Percentiles rank a stretch among this genome's conserved stretches.
Evolutionary conservation across 192 early-diverging fungal genomes (phyloP).

Genomic region (Backusella westeae): DNA sequence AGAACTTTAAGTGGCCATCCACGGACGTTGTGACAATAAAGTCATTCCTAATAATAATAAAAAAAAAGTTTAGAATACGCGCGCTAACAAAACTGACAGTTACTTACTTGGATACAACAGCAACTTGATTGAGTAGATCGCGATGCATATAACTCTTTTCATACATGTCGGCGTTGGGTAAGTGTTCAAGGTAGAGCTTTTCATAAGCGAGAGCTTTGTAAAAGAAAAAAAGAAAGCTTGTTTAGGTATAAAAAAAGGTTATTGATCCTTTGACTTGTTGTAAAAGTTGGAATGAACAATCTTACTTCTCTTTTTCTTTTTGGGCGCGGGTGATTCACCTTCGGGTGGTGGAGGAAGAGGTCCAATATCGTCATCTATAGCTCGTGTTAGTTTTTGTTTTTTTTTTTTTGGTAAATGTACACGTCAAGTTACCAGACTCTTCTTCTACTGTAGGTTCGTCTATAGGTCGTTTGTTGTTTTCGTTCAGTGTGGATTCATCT

Average conservation of each 20-base stretch:
- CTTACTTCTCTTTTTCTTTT: constrained; percentile 39
- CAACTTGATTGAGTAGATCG: constrained; percentile 79
- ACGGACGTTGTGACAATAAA: constrained; percentile 93
- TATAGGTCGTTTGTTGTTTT: constrained; percentile 3
- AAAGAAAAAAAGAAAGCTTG: background rate
- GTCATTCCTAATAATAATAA: constrained; percentile 71
- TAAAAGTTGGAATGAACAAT: background rate
- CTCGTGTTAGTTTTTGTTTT: background rate
- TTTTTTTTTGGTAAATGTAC: background rate
- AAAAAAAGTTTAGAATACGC: background rate
- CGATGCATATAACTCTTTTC: constrained; percentile 96
- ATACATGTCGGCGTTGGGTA: constrained; percentile 93
- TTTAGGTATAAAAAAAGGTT: background rate
- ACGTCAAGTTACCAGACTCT: background rate
- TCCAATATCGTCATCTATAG: constrained; percentile 37
- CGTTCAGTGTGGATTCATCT: background rate
- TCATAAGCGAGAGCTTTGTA: constrained; percentile 62
- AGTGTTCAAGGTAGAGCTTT: constrained; percentile 66
- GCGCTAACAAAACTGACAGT: background rate
- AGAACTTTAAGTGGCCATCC: constrained; percentile 98
- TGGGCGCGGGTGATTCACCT: constrained; percentile 10
- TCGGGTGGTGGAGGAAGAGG: constrained; percentile 31
- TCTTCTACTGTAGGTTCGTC: constrained; percentile 1
- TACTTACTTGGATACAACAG: constrained; percentile 58
- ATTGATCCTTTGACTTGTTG: background rate